Conservation (phyloP, 2,329 filamentous ascomycete species). For the Epicoccum sorghinum region DNA sequence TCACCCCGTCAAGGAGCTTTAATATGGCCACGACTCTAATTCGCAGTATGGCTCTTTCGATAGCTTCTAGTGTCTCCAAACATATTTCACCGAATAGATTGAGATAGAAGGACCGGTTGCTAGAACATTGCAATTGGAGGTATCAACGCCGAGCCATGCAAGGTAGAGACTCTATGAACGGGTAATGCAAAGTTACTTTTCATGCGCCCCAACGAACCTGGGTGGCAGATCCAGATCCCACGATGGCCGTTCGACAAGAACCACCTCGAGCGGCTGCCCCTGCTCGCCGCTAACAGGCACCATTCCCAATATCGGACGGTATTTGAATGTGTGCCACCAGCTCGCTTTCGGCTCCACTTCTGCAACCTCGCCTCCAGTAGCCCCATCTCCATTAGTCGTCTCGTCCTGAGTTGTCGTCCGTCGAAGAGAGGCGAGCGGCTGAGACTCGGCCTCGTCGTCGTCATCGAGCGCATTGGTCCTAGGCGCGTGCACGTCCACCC, state of each 20-base stretch:
- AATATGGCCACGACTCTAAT: not conserved
- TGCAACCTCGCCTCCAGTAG: conserved; percentile 21
- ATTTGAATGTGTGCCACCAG: conserved; percentile 89
- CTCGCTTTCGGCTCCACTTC: conserved; percentile 27
- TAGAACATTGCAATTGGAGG: conserved; percentile 4
- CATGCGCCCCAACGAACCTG: conserved; percentile 57
- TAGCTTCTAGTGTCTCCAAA: not conserved
- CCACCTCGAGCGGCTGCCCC: conserved; percentile 72
- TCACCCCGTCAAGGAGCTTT: not conserved
- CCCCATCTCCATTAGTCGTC: conserved; percentile 23
- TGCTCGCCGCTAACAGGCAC: conserved; percentile 57
- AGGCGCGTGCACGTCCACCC: conserved; percentile 37
- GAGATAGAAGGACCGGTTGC: not conserved
- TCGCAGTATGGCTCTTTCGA: not conserved
- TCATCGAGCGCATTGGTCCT: conserved; percentile 30
- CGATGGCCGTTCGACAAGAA: conserved; percentile 82
- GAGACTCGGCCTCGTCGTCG: conserved; percentile 45
- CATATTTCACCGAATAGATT: conserved; percentile 1
- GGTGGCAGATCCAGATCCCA: conserved; percentile 82
- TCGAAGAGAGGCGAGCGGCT: conserved; percentile 34
- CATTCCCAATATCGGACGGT: conserved; percentile 86
- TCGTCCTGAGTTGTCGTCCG: conserved; percentile 31
- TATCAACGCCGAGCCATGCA: conserved; percentile 16
- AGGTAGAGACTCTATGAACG: not conserved
- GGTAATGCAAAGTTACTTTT: conserved; percentile 24